Evolutionary conservation across 495 filamentous ascomycete species (phyloP).

Genomic region (Tuber melanosporum): DNA sequence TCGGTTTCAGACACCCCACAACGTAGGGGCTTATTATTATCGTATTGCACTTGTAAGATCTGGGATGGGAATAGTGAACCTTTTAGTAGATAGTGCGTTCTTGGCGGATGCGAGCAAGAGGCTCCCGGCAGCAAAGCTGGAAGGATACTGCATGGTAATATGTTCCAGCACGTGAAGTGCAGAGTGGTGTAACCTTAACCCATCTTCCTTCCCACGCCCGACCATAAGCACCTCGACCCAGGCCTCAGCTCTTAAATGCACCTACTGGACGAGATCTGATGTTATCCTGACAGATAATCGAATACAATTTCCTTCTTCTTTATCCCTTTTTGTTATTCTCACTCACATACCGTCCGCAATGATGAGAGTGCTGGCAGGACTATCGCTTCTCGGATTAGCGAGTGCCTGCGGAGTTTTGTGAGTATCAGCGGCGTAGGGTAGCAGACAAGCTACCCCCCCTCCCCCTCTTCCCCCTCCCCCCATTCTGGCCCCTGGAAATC

Average conservation of each 20-base stretch:
- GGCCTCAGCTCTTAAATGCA: not conserved
- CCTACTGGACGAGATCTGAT: not conserved
- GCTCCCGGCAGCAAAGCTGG: not conserved
- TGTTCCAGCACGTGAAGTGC: not conserved
- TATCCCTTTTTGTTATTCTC: not conserved
- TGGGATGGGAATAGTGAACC: not conserved
- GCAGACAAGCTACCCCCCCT: not conserved
- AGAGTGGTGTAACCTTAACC: not conserved
- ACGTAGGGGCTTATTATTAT: not conserved
- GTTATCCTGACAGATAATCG: not conserved
- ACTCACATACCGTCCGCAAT: slow-evolving; percentile 14
- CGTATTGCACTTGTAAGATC: not conserved
- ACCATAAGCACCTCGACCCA: not conserved
- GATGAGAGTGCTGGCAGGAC: slow-evolving; percentile 17
- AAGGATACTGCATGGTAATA: not conserved
- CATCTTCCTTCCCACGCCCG: not conserved
- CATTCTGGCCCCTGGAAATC: not conserved
- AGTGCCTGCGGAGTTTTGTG: slow-evolving; percentile 28
- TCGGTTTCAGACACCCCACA: not conserved
- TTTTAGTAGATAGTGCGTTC: not conserved
- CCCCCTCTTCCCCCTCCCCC: not conserved
- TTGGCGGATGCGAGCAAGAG: not conserved
- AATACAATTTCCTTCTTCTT: not conserved
- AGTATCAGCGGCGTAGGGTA: not conserved
- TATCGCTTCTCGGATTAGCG: not conserved